Percentiles rank a stretch among this genome's conserved stretches.
phyloP scores from a whole-genome alignment of 2,329 filamentous ascomycete species.

The Pseudopyricularia cyperi region DNA sequence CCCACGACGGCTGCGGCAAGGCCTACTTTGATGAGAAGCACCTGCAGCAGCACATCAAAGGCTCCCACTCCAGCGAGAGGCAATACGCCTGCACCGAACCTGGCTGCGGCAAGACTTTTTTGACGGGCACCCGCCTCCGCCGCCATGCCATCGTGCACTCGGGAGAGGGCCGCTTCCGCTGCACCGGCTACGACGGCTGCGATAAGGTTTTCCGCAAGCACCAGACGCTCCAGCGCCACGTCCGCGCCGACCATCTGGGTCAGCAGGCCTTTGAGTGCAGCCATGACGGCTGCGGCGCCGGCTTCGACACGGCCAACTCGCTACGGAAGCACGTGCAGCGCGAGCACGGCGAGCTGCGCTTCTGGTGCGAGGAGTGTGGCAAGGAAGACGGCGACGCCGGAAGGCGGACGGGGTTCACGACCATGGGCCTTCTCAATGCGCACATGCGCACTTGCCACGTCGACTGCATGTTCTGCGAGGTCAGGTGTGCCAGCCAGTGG shows the following conservation, averaged over 20 bases:
- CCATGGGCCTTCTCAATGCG: constrained; percentile 54
- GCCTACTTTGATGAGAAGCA: constrained; percentile 79
- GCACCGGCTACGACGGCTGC: constrained; percentile 57
- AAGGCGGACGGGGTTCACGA: constrained; percentile 47
- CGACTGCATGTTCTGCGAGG: constrained; percentile 62
- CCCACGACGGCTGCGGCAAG: constrained; percentile 60
- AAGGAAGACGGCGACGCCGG: constrained; percentile 18
- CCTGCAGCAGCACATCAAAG: constrained; percentile 72
- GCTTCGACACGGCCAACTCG: constrained; percentile 61
- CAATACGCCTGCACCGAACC: constrained; percentile 59
- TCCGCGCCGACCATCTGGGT: constrained; percentile 62
- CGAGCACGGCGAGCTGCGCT: constrained; percentile 56
- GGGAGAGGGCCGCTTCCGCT: constrained; percentile 62
- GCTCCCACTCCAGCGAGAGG: constrained; percentile 60
- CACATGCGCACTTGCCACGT: constrained; percentile 66
- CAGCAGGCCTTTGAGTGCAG: constrained; percentile 60
- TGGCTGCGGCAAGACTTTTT: constrained; percentile 68
- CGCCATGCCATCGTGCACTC: constrained; percentile 70
- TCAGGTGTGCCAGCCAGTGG: constrained; percentile 50
- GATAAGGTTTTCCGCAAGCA: constrained; percentile 75
- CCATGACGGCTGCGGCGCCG: constrained; percentile 44
- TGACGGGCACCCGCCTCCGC: constrained; percentile 64
- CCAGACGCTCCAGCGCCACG: constrained; percentile 71
- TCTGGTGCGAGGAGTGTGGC: constrained; percentile 65
- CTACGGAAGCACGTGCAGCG: constrained; percentile 59